These are phyloP conservation scores for Castanea mollissima DNA, from an alignment of 306 rosid species.

Conservation along the genomic window DNA sequence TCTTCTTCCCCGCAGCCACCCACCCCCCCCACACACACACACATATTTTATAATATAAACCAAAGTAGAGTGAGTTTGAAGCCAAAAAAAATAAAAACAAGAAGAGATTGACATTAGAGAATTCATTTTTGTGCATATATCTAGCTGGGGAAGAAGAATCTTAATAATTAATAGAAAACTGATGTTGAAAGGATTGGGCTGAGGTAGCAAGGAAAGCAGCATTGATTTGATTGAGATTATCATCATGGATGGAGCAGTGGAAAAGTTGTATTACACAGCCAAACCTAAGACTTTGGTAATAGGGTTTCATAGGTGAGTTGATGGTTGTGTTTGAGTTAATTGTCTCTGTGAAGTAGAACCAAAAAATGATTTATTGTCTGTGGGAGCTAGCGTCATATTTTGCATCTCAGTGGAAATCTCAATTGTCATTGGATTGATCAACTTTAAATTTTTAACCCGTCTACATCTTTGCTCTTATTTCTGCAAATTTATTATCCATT, in stretches of 20 bases:
- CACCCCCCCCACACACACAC: no score
- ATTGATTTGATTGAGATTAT: neutral
- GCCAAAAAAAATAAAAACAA: no score
- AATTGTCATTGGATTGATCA: slow-evolving; percentile 1
- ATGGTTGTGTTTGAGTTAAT: neutral
- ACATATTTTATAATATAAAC: no score
- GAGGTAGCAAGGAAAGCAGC: neutral
- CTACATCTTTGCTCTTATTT: neutral
- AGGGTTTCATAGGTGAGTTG: neutral
- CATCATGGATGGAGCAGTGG: neutral
- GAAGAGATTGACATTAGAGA: neutral
- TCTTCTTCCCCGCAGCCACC: no score
- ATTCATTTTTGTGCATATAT: neutral
- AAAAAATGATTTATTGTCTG: neutral
- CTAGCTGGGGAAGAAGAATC: neutral
- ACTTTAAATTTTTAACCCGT: neutral
- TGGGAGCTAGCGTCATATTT: neutral
- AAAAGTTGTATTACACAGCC: neutral
- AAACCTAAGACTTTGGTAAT: neutral
- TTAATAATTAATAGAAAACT: neutral
- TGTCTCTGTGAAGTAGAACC: neutral
- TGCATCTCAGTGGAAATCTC: neutral
- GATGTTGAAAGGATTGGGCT: neutral
- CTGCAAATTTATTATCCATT: neutral
- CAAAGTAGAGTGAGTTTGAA: no score